Base-by-base conservation (phyloP, 2,329 filamentous ascomycete genomes). In the Immersiporthe knoxdaviesiana region DNA sequence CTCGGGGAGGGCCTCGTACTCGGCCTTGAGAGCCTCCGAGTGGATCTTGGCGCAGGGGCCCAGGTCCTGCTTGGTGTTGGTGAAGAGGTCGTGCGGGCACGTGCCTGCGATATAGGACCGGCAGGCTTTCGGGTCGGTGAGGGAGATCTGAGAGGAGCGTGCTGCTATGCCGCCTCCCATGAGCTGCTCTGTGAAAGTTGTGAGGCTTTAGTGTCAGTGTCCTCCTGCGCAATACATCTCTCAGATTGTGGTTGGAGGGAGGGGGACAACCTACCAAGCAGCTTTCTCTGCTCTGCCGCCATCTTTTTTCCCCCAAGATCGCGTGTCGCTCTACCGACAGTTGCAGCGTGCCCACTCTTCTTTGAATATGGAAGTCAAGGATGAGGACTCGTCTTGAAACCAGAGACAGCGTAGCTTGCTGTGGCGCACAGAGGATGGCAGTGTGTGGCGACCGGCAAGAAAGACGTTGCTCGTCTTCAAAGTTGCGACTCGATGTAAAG, bases 71-170 rank as follows among this genome's bases (percentile, higher is more conserved):
- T 97, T 98, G 60, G 96, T 99, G 83, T 99, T 99, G 73, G 95
- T 99, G 87, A 99, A 99, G 77, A 99, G 93, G 79, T 99, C 96
- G 84, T 98, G 95, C 0, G 96, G 96, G 80, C 96, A 99, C 70
- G 93, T 97, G 75, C 96, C 96, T 72, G 89, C 94, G 63, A 99
- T 88, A 80, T 95, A 98, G 24, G 94, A 97, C 67, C 93, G 92
- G 84, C 96, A 99, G 75, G 97, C 92, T 82, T 97, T 97, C 66
- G 92, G 87, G 80, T 98, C 96, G 70, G 90, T 96, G 75, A 99
- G 91, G 72, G 91, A 91, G 75, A 98, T 88, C 79, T 97, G 92
- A 52, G 92, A 88, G 74, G 90, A 89, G 82, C 91, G 92, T 63
- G 91, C 90, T 69, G 88, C 85, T 70, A 91, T 87, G 68, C 91